Evolutionary conservation across 345 rosid genomes (phyloP), one percentile per base, ranked within the genome.

Genomic region (Camelina hispida): DNA sequence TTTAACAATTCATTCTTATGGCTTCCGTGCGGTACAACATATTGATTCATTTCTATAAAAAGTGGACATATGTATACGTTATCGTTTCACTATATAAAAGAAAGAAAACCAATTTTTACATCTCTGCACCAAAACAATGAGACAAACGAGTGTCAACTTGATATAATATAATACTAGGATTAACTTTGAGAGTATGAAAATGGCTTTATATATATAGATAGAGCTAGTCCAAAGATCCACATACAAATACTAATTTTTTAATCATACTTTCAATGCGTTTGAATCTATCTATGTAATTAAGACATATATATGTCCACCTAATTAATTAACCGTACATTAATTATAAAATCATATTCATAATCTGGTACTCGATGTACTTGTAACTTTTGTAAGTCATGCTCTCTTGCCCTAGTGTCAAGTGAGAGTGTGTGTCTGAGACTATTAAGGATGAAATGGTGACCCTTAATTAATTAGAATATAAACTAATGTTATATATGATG

Each of bases 51-150:
- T n/a, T n/a, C n/a, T n/a, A n/a, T n/a, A n/a, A n/a, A 57, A n/a
- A 37, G 67, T 37, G 58, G 34, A 57, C 61, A 74, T 38, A 28
- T 22, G 40, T 22, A 17, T 67, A 58, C 78, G 68, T 58, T 58
- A 50, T 38, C 72, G n/a, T 23, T 68, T 7, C 32, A 51, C 38
- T 67, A 65, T 28, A 32, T 28, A 51, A 2, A 25, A 15, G 7
- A 13, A 22, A 5, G 9, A 8, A 48, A 50, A 50, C 20, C 38
- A 17, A 58, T 32, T 17, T 3, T n/a, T 38, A 5, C 44, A 47
- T 58, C 22, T 53, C n/a, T 43, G 46, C 55, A 17, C 20, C 20
- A 35, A 47, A 38, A 65, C 56, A 44, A 43, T 0, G 17, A 51
- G 38, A 18, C n/a, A 17, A 38, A 51, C 40, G 43, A 40, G 37